Evolutionary conservation across 805 yeast species (phyloP).

Genomic region (Saturnispora galanensis): DNA sequence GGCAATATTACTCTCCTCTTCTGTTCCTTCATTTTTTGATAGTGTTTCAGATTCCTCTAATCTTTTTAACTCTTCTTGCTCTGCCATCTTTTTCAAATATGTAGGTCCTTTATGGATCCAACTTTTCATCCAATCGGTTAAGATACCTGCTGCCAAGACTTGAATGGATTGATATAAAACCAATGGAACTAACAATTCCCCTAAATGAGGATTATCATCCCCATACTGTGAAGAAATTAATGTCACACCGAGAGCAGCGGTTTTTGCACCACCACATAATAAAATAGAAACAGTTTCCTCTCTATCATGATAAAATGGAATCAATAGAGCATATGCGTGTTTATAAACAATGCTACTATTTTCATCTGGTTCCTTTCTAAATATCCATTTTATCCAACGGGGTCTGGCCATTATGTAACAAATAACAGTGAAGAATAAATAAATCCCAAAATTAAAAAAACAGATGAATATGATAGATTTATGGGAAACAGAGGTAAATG

Average conservation of each 20-base stretch:
- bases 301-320: conserved; percentile 63
- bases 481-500: conserved; percentile 46
- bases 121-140: conserved; percentile 53
- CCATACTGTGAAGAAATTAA: conserved; percentile 61
- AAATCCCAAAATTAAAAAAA: conserved; percentile 75
- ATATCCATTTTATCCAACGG: conserved; percentile 32
- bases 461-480: conserved; percentile 66
- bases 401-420: conserved; percentile 58
- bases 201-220: conserved; percentile 46
- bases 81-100: conserved; percentile 1
- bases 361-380: conserved; percentile 39
- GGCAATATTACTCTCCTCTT: not conserved
- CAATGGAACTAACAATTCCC: conserved; percentile 67
- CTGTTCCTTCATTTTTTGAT: not conserved
- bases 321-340: conserved; percentile 32
- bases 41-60: not conserved
- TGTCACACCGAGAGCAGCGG: conserved; percentile 87
- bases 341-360: conserved; percentile 35
- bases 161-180: conserved; percentile 85
- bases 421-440: conserved; percentile 62
- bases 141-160: conserved; percentile 68
- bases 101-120: conserved; percentile 44
- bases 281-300: conserved; percentile 68
- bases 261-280: conserved; percentile 89
- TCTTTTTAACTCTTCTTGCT: not conserved